Evolutionary conservation across 768 basidiomycete species (phyloP), one percentile per base, ranked within the genome.

Genomic region (Leccinum fibrillosum): DNA sequence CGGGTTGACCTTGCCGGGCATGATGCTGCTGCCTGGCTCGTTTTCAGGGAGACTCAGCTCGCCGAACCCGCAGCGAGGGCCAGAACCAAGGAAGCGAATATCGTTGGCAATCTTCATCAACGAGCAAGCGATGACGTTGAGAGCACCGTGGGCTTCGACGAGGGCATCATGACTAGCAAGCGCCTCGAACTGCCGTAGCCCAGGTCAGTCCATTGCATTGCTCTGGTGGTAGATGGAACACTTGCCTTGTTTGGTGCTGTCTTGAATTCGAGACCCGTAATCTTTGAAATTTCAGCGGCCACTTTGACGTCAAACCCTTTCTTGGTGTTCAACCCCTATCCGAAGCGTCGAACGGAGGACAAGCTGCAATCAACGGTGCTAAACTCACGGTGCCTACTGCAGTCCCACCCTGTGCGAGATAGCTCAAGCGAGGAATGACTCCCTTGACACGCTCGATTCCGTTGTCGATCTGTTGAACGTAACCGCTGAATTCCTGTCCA

Each of bases 81-180:
- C 97, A 51, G 96, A 98, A 25, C 88, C 96, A 64, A 99, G 89
- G 82, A 90, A 98, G 53, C 97, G 89, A 71, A 99, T 96, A 69
- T 99, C 97, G 72, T 99, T 98, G 51, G 96, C 96, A 68, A 99
- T 98, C 82, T 99, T 99, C 94, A 98, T 97, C 64, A 98, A 77
- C 9, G 94, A 97, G 71, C 90, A 92, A n/a, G 97, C 97, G 55
- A 99, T 74, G 47, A 92, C 90, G 75, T 98, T 98, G 63, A 99
- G 83, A 15, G 95, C 96, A 55, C 97, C 97, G 58, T 98, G 96
- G 10, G 94, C 86, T 76, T 99, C 97, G 21, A 98, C 93, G 56
- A 99, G 85, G 6, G 97, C 97, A 74, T 99, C 97, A 73, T 99
- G 97, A n/a, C 91, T 81, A 21, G 97, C 97, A 61, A 98, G 85